These are phyloP conservation scores for Cryphonectria parasitica DNA, from an alignment of 2,329 filamentous ascomycete genomes.

Conservation along the genomic window DNA sequence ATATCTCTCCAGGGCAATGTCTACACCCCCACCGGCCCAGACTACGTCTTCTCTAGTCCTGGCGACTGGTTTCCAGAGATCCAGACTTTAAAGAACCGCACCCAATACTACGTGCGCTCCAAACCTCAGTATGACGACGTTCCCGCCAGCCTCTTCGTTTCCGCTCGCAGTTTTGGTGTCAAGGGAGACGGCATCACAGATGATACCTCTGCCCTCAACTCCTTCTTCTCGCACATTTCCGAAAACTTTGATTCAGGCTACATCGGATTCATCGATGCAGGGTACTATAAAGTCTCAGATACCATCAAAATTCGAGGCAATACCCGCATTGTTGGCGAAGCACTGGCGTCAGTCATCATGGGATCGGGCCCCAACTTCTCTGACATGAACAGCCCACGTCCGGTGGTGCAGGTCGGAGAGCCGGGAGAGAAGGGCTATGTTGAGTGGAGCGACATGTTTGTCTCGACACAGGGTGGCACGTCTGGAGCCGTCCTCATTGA, in stretches of 20 bases:
- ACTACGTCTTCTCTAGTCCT: conserved; percentile 52
- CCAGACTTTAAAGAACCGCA: conserved; percentile 56
- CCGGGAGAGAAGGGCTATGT: conserved; percentile 66
- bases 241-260: conserved; percentile 47
- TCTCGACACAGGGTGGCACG: conserved; percentile 68
- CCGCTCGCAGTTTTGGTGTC: conserved; percentile 65
- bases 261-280: conserved; percentile 65
- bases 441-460: conserved; percentile 73
- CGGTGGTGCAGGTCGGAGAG: conserved; percentile 64
- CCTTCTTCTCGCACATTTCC: conserved; percentile 37
- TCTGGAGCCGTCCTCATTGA: conserved; percentile 73
- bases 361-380: conserved; percentile 61
- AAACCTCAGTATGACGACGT: conserved; percentile 68
- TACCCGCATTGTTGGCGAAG: conserved; percentile 63
- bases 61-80: conserved; percentile 53
- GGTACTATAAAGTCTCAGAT: conserved; percentile 63
- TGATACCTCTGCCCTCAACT: conserved; percentile 48
- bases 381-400: conserved; percentile 60
- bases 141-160: conserved; percentile 59
- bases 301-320: conserved; percentile 54
- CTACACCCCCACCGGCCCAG: conserved; percentile 56
- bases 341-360: conserved; percentile 53
- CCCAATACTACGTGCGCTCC: conserved; percentile 52
- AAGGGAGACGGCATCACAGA: conserved; percentile 73
- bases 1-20: conserved; percentile 59